Percentiles rank a stretch among this genome's conserved stretches.
Evolutionary conservation across 305 asterid species (phyloP).

Genomic region (Fraxinus albicans): DNA sequence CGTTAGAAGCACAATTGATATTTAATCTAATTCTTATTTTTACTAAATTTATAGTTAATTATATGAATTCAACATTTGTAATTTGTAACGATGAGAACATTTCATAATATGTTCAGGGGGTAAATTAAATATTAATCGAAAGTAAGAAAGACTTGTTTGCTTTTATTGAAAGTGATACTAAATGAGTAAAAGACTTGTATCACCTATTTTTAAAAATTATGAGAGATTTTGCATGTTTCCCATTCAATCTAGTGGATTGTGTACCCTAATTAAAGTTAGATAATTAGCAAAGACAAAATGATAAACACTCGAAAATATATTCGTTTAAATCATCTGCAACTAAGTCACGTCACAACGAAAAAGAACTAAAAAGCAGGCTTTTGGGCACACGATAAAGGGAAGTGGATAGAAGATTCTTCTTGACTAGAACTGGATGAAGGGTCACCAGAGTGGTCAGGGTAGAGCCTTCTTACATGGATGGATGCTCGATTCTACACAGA

Average conservation of each 20-base stretch:
- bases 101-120: neutral
- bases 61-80: neutral
- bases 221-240: neutral
- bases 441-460: neutral
- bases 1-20: neutral
- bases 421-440: neutral
- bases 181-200: neutral
- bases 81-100: neutral
- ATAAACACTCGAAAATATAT: neutral
- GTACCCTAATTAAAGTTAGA: neutral
- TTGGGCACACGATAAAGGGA: neutral
- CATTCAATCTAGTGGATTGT: neutral
- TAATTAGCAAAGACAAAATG: neutral
- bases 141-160: neutral
- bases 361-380: neutral
- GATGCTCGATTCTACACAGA: neutral
- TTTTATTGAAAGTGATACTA: neutral
- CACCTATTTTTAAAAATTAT: neutral
- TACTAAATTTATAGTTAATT: neutral
- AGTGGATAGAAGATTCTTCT: neutral
- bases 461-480: neutral
- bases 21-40: neutral
- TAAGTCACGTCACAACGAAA: neutral
- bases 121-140: neutral
- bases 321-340: neutral